These are phyloP conservation scores for Zymoseptoria crescenta DNA, from an alignment of 2,329 filamentous ascomycete species.

Conservation along the genomic window DNA sequence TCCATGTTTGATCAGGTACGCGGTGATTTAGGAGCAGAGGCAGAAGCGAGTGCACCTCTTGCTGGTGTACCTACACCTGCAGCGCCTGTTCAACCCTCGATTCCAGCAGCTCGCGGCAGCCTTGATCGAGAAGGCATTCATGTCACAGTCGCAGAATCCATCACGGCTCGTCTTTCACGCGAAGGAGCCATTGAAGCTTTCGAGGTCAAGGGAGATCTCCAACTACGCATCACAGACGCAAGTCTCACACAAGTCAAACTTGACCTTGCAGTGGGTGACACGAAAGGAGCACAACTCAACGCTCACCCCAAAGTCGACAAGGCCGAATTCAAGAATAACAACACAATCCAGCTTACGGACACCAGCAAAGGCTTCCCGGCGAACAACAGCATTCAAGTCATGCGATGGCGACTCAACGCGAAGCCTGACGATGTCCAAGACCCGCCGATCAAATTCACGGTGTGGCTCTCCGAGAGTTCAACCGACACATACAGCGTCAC, in stretches of 20 bases:
- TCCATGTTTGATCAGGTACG: conserved; percentile 96
- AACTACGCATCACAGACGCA: conserved; percentile 81
- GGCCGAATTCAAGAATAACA: conserved; percentile 71
- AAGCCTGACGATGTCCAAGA: conserved; percentile 72
- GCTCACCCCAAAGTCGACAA: conserved; percentile 97
- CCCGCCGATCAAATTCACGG: conserved; percentile 89
- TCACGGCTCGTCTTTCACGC: conserved; percentile 78
- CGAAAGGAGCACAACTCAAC: conserved; percentile 81
- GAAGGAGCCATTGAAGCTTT: conserved; percentile 83
- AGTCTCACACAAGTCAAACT: conserved; percentile 89
- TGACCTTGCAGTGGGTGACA: conserved; percentile 65
- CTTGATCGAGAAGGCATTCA: conserved; percentile 79
- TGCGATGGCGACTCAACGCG: conserved; percentile 83
- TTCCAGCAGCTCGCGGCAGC: conserved; percentile 52
- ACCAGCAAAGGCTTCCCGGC: conserved; percentile 80
- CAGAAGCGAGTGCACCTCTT: conserved; percentile 64
- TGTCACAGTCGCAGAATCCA: conserved; percentile 79
- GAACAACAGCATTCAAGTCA: conserved; percentile 85
- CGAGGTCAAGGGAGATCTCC: conserved; percentile 84
- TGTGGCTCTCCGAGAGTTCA: conserved; percentile 88
- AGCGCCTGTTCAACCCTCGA: conserved; percentile 41
- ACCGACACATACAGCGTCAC: conserved; percentile 80
- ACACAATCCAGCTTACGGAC: conserved; percentile 85
- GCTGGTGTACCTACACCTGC: conserved; percentile 47
- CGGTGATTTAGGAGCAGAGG: conserved; percentile 80